Conservation (phyloP, 2,329 filamentous ascomycete species). For the Scytalidium sp. region DNA sequence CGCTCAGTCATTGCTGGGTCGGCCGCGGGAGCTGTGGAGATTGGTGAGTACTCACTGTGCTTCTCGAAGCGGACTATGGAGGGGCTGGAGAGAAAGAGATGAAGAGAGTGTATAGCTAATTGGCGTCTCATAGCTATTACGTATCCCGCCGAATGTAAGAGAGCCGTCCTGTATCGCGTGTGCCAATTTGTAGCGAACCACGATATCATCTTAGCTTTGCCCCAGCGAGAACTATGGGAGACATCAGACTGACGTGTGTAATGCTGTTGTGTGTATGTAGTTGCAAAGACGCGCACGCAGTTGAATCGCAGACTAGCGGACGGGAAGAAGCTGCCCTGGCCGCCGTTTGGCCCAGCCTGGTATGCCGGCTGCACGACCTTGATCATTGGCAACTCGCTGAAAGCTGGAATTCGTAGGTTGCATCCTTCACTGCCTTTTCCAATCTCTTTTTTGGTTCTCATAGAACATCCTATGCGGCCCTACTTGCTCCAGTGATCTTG, state of each 20-base stretch:
- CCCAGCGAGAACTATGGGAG: neutral
- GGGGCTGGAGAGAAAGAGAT: neutral
- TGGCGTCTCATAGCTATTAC: conserved; percentile 64
- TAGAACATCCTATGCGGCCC: neutral
- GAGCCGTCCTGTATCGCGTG: neutral
- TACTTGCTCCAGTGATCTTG: neutral
- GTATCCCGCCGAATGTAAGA: conserved; percentile 84
- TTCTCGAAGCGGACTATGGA: neutral
- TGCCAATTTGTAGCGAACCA: neutral
- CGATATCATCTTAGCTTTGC: neutral
- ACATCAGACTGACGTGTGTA: neutral
- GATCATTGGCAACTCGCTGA: conserved; percentile 94
- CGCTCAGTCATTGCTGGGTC: conserved; percentile 91
- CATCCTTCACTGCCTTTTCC: neutral
- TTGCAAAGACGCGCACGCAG: conserved; percentile 93
- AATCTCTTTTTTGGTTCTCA: neutral
- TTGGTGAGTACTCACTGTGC: conserved; percentile 52
- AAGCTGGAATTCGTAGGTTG: conserved; percentile 84
- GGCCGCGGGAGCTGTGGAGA: conserved; percentile 92
- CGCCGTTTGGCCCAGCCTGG: conserved; percentile 90
- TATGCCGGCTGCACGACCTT: conserved; percentile 97
- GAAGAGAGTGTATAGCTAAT: conserved; percentile 5
- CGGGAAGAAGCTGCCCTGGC: conserved; percentile 88
- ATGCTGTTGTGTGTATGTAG: conserved; percentile 10
- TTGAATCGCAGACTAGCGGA: conserved; percentile 81